phyloP scores from a whole-genome alignment of 441 rosid genomes.

The Croton laevigatus region DNA sequence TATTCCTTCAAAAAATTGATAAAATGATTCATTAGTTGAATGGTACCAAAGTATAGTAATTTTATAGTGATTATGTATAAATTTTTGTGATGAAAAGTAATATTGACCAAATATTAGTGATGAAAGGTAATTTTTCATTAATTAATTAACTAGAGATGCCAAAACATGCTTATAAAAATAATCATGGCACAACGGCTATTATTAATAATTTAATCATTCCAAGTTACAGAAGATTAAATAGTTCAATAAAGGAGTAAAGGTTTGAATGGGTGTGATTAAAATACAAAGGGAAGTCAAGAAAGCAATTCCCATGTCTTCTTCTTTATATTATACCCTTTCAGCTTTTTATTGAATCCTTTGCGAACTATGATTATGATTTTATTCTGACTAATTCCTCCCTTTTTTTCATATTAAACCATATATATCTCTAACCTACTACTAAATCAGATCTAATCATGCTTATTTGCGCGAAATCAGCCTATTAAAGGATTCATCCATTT shows the following conservation, averaged over 20 bases:
- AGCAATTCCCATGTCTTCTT: slow-evolving; percentile 9
- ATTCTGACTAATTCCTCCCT: background rate
- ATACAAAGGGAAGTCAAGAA: slow-evolving; percentile 2
- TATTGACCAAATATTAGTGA: no score
- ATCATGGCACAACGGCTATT: background rate
- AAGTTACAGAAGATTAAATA: background rate
- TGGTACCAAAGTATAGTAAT: no score
- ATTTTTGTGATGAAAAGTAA: no score
- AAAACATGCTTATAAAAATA: slow-evolving; percentile 1
- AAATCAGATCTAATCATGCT: no score
- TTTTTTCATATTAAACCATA: no score
- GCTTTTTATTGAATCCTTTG: background rate
- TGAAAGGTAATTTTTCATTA: no score
- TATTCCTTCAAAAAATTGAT: no score
- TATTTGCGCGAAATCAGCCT: no score
- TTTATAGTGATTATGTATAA: no score
- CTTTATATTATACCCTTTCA: background rate
- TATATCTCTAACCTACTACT: no score
- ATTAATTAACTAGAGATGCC: background rate
- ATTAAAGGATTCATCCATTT: no score
- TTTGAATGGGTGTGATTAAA: slow-evolving; percentile 9
- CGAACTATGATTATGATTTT: background rate
- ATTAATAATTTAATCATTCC: background rate
- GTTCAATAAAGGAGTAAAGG: background rate
- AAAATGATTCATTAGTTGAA: no score